Base-by-base conservation (phyloP, 129 eudicot species). In the Ambrosia trifida region DNA sequence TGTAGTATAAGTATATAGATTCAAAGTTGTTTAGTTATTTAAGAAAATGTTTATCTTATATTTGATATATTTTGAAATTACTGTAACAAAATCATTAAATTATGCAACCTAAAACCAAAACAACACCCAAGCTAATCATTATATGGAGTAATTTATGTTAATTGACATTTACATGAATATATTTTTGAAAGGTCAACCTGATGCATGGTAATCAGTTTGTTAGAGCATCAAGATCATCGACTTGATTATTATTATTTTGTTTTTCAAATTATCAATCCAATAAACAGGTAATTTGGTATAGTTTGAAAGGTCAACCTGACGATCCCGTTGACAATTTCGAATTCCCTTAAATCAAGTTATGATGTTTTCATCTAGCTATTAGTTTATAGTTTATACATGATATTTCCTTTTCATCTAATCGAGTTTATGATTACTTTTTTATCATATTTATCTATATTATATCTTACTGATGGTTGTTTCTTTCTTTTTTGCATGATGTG, bases 401-500 rank as follows among this genome's bases (percentile, higher is more conserved):
- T 3, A 7, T 54, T 54, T 9, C 3, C 33, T 53, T 53, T 53
- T 19, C 32, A 17, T 17, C 6, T 16, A 52, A 17, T 56, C n/a
- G 9, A 56, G 4, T 11, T 57, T 57, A 6, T 33, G 38, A 57
- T 57, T 12, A 57, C 38, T 24, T 20, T 20, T 20, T 24, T 7
- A 40, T 40, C 2, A 40, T 40, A 40, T 40, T 54, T 54, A 8
- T 54, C 9, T 19, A 9, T 54, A 19, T 19, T 19, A 3, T 10
- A 33, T n/a, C n/a, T 54, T 11, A 54, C 61, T 54, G 4, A 54
- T 20, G 33, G 0, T 24, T 11, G 0, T 4, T 11, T 57, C 7
- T 52, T 53, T 9, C 8, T 19, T 20, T 20, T 57, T 57, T 57
- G 38, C 64, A 57, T 57, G 64, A 57, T 57, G 38, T 28, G 64